Evolutionary conservation across 495 filamentous ascomycete genomes (phyloP).

Genomic region (Massariosphaeria phaeospora): DNA sequence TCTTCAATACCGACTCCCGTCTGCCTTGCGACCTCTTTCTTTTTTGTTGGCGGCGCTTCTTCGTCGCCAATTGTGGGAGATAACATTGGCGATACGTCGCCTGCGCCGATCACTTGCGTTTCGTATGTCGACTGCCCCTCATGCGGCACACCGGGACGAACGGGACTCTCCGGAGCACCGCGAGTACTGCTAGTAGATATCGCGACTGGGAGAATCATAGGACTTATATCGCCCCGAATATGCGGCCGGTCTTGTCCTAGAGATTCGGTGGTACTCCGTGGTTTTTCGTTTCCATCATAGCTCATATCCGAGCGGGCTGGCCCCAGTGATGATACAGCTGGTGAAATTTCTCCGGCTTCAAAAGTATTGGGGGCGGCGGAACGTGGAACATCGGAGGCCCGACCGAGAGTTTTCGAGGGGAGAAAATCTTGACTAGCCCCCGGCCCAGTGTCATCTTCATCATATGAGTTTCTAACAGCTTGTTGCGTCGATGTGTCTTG

Average conservation of each 20-base stretch:
- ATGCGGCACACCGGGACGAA: neutral
- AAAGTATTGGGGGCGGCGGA: neutral
- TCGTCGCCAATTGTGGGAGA: neutral
- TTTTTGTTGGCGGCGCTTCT: constrained; percentile 17
- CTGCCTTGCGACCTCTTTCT: neutral
- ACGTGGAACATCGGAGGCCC: constrained; percentile 11
- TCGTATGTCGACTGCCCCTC: constrained; percentile 13
- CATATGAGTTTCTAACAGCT: no score
- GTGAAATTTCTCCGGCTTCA: constrained; percentile 23
- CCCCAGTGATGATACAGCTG: constrained; percentile 15
- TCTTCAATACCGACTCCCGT: neutral
- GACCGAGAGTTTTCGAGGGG: neutral
- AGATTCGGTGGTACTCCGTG: no score
- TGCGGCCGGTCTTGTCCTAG: no score
- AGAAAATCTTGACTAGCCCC: neutral
- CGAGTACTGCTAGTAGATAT: neutral
- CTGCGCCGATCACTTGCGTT: constrained; percentile 18
- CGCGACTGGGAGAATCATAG: constrained; percentile 6
- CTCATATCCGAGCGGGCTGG: neutral
- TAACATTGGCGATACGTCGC: constrained; percentile 28
- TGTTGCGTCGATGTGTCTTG: no score
- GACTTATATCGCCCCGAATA: constrained; percentile 14
- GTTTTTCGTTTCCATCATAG: constrained; percentile 16
- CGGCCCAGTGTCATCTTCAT: no score
- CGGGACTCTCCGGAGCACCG: neutral